Percentiles rank a stretch among this genome's conserved stretches.
Evolutionary conservation across 176 grass and related monocot species (phyloP).

Genomic region (Phoenix dactylifera): DNA sequence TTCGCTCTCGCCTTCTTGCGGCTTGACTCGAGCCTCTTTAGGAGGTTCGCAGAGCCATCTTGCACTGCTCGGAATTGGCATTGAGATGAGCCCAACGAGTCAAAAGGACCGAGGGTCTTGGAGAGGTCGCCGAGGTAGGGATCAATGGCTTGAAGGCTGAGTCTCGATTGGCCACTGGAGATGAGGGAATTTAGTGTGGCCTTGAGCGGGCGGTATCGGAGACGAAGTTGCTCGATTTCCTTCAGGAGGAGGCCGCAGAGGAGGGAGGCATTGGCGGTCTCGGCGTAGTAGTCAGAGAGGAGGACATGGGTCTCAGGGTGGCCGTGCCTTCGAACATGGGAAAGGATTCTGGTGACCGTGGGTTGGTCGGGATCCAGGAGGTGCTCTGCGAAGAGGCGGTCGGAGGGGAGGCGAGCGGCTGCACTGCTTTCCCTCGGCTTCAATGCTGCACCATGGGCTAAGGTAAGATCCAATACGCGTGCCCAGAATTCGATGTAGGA

Average conservation of each 20-base stretch:
- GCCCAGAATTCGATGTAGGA: slow-evolving; percentile 96
- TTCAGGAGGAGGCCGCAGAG: slow-evolving; percentile 67
- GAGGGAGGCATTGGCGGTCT: slow-evolving; percentile 63
- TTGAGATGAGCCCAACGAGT: slow-evolving; percentile 43
- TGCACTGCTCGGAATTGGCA: slow-evolving; percentile 39
- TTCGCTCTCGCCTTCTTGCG: slow-evolving; percentile 45
- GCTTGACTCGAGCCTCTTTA: slow-evolving; percentile 48
- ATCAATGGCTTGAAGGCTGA: slow-evolving; percentile 17
- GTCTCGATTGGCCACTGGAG: slow-evolving; percentile 9
- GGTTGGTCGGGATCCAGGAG: slow-evolving; percentile 85
- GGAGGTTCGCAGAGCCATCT: slow-evolving; percentile 38
- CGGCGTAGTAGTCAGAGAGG: slow-evolving; percentile 56
- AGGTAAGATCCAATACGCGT: slow-evolving; percentile 65
- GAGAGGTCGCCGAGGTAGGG: slow-evolving; percentile 37
- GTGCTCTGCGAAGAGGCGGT: slow-evolving; percentile 63
- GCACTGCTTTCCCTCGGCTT: slow-evolving; percentile 16
- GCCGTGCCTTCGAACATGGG: slow-evolving; percentile 15
- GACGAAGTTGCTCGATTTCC: slow-evolving; percentile 70
- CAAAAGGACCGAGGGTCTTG: slow-evolving; percentile 37
- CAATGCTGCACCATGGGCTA: slow-evolving; percentile 64
- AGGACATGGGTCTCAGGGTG: slow-evolving; percentile 27
- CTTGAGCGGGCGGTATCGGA: slow-evolving; percentile 70
- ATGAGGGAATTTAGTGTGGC: slow-evolving; percentile 45
- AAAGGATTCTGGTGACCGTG: slow-evolving; percentile 36
- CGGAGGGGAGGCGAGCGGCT: slow-evolving; percentile 46